These are phyloP conservation scores for Magnusiomyces paraingens DNA, from an alignment of 1,139 yeast species.

Conservation along the genomic window DNA sequence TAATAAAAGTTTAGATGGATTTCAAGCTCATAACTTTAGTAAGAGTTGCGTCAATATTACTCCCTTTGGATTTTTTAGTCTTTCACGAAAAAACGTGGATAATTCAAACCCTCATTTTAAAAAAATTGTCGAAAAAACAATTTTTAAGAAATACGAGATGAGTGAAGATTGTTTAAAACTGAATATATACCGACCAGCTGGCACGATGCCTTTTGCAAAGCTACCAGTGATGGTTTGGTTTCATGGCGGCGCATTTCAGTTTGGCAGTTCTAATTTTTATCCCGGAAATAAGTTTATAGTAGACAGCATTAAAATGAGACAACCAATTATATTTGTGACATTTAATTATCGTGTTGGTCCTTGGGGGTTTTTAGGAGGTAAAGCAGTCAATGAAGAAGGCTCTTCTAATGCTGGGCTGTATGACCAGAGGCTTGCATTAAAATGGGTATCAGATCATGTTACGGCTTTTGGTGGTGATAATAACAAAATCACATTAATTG, in stretches of 20 bases:
- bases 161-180: constrained; percentile 26
- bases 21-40: neutral
- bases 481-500: constrained; percentile 28
- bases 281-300: constrained; percentile 7
- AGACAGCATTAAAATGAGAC: constrained; percentile 9
- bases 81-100: neutral
- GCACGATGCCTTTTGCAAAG: constrained; percentile 1
- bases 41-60: neutral
- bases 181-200: constrained; percentile 26
- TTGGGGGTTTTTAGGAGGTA: constrained; percentile 32
- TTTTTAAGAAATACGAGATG: constrained; percentile 17
- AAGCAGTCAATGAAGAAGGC: constrained; percentile 21
- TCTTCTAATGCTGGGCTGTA: constrained; percentile 27
- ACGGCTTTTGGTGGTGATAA: constrained; percentile 32
- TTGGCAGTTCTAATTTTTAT: constrained; percentile 21
- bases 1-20: constrained; percentile 7
- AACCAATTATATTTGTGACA: constrained; percentile 16
- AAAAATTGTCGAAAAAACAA: no score
- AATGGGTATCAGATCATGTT: constrained; percentile 32
- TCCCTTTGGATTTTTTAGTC: neutral
- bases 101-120: constrained; percentile 9
- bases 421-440: constrained; percentile 30
- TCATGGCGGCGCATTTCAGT: constrained; percentile 28
- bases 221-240: constrained; percentile 31
- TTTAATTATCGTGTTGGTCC: constrained; percentile 31